These are phyloP conservation scores for Dothistroma pini DNA, from an alignment of 2,329 filamentous ascomycete genomes.

Conservation along the genomic window DNA sequence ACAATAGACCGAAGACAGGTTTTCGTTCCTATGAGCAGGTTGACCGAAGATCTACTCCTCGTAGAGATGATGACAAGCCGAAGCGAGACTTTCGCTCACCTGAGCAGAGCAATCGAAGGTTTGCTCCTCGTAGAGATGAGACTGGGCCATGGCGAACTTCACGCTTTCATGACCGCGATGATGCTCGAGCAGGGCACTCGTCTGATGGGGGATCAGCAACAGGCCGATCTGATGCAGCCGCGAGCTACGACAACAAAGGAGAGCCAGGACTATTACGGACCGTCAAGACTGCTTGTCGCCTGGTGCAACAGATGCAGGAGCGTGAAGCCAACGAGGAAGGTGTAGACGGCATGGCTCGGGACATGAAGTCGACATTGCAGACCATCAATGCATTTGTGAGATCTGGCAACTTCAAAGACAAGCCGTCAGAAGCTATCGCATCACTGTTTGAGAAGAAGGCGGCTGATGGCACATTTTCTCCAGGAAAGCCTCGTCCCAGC, in stretches of 20 bases:
- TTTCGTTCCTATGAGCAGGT: background rate
- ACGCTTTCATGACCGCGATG: background rate
- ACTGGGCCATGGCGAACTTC: background rate
- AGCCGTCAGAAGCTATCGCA: constrained; percentile 18
- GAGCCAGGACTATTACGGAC: background rate
- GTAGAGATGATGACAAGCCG: background rate
- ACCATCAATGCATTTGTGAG: constrained; percentile 14
- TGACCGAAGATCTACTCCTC: background rate
- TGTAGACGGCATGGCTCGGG: constrained; percentile 14
- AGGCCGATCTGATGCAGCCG: background rate
- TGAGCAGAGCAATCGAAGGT: background rate
- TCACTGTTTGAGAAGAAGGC: constrained; percentile 18
- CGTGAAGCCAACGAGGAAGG: constrained; percentile 17
- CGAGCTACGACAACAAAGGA: background rate
- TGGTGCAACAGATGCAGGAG: constrained; percentile 18
- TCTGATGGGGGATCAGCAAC: background rate
- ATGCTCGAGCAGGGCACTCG: background rate
- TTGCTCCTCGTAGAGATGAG: background rate
- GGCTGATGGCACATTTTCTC: constrained; percentile 18
- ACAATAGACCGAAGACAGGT: background rate
- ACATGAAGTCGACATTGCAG: constrained; percentile 11
- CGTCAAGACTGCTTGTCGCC: constrained; percentile 21
- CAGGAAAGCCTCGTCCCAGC: constrained; percentile 6
- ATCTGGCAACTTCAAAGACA: constrained; percentile 17
- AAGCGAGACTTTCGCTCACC: background rate